Conservation (phyloP, 371 early-diverging fungal genomes). For the Lichtheimia ramosa region DNA sequence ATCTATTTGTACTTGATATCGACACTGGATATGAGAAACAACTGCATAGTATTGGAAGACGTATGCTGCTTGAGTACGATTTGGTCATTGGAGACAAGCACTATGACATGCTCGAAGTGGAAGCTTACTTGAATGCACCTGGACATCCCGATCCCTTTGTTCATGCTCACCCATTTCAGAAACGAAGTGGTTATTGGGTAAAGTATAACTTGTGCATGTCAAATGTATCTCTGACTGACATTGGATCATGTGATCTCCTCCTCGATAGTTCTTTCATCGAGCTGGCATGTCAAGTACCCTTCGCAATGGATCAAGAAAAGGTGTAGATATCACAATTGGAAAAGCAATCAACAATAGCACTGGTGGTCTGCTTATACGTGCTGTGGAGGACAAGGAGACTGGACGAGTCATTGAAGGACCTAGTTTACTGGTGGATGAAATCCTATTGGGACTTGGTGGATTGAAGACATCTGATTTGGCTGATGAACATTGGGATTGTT, state of each 20-base stretch:
- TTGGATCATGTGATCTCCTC: too few relatives aligned
- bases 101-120: conserved; percentile 23
- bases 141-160: conserved; percentile 24
- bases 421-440: conserved; percentile 41
- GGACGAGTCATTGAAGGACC: conserved; percentile 44
- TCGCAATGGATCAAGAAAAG: conserved; percentile 48
- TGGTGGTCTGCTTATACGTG: conserved; percentile 48
- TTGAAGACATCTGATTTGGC: conserved; percentile 8
- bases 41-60: not conserved
- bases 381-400: conserved; percentile 23
- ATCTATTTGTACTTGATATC: too few relatives aligned
- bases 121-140: conserved; percentile 22
- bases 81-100: conserved; percentile 14
- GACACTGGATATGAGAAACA: not conserved
- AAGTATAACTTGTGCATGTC: not conserved
- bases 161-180: conserved; percentile 25
- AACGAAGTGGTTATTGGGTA: conserved; percentile 19
- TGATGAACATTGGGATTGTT: conserved; percentile 11
- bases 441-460: conserved; percentile 16
- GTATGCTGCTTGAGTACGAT: conserved; percentile 10
- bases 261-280: conserved; percentile 37
- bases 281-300: conserved; percentile 35
- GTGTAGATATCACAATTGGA: conserved; percentile 45
- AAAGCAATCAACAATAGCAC: conserved; percentile 20
- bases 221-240: not conserved